phyloP scores from a whole-genome alignment of 495 filamentous ascomycete species.

The Chlorociboria aeruginascens region DNA sequence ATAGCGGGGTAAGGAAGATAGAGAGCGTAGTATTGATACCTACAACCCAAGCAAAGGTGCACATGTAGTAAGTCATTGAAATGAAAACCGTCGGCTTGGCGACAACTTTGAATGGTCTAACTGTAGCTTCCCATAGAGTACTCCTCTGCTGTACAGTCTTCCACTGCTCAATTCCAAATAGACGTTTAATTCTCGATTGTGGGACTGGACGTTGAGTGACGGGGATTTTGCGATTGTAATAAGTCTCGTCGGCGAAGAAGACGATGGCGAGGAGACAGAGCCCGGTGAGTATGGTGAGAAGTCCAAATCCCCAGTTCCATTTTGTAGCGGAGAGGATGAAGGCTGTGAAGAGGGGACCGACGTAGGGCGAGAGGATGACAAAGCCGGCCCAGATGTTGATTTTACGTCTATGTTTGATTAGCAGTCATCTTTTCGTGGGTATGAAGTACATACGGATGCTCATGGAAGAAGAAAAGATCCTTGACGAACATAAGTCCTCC shows the following conservation, averaged over 20 bases:
- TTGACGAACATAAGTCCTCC: constrained; percentile 53
- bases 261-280: constrained; percentile 35
- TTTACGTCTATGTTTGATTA: constrained; percentile 24
- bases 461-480: constrained; percentile 56
- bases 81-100: constrained; percentile 26
- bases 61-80: constrained; percentile 24
- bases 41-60: constrained; percentile 29
- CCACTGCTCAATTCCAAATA: constrained; percentile 17
- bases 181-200: constrained; percentile 5
- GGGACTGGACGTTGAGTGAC: constrained; percentile 22
- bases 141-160: constrained; percentile 3
- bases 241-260: constrained; percentile 46
- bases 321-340: constrained; percentile 35
- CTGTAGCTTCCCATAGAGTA: constrained; percentile 8
- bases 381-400: constrained; percentile 49
- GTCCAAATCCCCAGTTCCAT: constrained; percentile 36
- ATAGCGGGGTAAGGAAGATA: constrained; percentile 26
- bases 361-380: constrained; percentile 44
- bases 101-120: constrained; percentile 15
- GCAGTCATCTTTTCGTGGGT: background rate
- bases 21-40: constrained; percentile 30
- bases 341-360: constrained; percentile 46
- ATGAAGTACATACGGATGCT: constrained; percentile 29
- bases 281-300: constrained; percentile 38
- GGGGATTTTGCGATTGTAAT: constrained; percentile 42